phyloP scores from a whole-genome alignment of 495 filamentous ascomycete species.

The Penicillium robsamsonii region DNA sequence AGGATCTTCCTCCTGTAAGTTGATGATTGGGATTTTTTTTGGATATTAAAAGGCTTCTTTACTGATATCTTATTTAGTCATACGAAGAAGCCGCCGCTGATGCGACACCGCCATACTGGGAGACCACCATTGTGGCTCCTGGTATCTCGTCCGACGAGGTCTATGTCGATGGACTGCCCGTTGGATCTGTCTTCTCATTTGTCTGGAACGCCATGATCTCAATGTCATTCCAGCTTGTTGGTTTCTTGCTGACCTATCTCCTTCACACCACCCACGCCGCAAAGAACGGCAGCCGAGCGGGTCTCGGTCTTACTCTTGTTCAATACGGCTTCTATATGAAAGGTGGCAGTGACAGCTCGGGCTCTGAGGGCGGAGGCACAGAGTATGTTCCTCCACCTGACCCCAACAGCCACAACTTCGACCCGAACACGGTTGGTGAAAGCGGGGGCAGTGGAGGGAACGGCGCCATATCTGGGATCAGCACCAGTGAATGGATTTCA shows the following conservation, averaged over 20 bases:
- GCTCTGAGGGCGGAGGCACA: conserved; percentile 49
- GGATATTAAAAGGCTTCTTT: conserved; percentile 1
- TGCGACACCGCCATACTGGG: conserved; percentile 96
- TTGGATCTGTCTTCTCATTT: conserved; percentile 93
- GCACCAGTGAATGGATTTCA: conserved; percentile 81
- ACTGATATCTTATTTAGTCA: conserved; percentile 55
- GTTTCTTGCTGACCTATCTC: conserved; percentile 96
- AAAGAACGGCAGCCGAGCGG: conserved; percentile 93
- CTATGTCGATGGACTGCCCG: conserved; percentile 92
- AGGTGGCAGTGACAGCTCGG: conserved; percentile 46
- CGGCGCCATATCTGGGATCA: conserved; percentile 49
- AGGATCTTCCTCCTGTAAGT: conserved; percentile 90
- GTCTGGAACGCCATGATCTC: conserved; percentile 99
- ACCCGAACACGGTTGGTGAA: conserved; percentile 62
- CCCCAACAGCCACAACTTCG: conserved; percentile 87
- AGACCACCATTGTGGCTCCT: conserved; percentile 94
- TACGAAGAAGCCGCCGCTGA: conserved; percentile 99
- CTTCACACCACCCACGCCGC: conserved; percentile 97
- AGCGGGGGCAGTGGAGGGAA: conserved; percentile 38
- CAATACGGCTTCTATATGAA: conserved; percentile 97
- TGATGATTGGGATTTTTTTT: conserved; percentile 5
- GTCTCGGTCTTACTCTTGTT: conserved; percentile 92
- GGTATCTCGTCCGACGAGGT: conserved; percentile 86
- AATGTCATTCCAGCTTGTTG: conserved; percentile 95
- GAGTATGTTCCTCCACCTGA: conserved; percentile 66